Evolutionary conservation across 2,329 filamentous ascomycete genomes (phyloP).

Genomic region (Sporothrix inflata): DNA sequence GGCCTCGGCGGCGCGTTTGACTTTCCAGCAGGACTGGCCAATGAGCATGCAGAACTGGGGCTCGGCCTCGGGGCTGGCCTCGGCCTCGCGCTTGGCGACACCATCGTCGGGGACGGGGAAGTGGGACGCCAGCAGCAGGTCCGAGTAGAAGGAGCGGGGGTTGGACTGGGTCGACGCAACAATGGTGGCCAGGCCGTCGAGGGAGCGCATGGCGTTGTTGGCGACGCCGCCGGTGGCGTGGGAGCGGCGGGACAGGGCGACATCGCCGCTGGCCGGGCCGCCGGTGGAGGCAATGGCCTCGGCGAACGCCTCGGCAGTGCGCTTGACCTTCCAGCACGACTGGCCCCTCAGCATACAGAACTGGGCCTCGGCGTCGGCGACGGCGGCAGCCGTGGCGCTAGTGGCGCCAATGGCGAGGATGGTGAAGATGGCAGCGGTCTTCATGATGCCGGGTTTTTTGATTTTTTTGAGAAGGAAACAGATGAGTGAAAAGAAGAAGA

Average conservation of each 20-base stretch:
- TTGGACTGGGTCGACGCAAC: constrained; percentile 35
- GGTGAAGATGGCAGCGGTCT: constrained; percentile 32
- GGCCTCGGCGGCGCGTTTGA: constrained; percentile 45
- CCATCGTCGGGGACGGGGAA: constrained; percentile 29
- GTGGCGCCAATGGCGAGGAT: constrained; percentile 33
- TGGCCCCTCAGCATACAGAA: constrained; percentile 46
- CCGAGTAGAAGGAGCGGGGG: constrained; percentile 34
- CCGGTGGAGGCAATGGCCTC: constrained; percentile 21
- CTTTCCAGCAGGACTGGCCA: constrained; percentile 48
- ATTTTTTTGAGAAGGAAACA: constrained; percentile 1
- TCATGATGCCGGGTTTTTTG: constrained; percentile 29
- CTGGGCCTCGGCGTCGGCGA: constrained; percentile 31
- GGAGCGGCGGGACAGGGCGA: constrained; percentile 31
- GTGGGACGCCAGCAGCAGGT: constrained; percentile 32
- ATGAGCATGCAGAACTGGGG: constrained; percentile 42
- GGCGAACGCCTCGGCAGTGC: constrained; percentile 40
- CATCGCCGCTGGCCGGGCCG: constrained; percentile 2
- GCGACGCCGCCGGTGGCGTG: constrained; percentile 31
- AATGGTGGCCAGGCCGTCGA: constrained; percentile 34
- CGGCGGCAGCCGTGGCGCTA: constrained; percentile 32
- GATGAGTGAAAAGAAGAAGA: neutral
- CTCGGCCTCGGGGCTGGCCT: constrained; percentile 38
- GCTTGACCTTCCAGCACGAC: constrained; percentile 47
- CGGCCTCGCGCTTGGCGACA: constrained; percentile 26
- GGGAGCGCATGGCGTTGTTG: constrained; percentile 33